Evolutionary conservation across 345 rosid genomes (phyloP), one percentile per base, ranked within the genome.

Genomic region (Bretschneidera sinensis): DNA sequence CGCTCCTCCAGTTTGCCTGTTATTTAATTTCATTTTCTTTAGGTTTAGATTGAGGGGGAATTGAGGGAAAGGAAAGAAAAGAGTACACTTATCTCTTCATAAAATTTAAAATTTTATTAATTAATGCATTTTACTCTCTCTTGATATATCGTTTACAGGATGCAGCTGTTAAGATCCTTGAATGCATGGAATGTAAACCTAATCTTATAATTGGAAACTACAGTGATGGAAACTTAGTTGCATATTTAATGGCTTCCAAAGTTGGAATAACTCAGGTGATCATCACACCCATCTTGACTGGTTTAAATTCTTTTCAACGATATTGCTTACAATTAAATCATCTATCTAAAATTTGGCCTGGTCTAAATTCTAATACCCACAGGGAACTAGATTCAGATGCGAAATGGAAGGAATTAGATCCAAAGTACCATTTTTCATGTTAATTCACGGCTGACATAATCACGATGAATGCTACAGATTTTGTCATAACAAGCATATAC

Each of bases 121-220:
- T n/a, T n/a, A n/a, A n/a, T n/a, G n/a, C n/a, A n/a, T n/a, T n/a
- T n/a, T n/a, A n/a, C n/a, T n/a, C n/a, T n/a, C n/a, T n/a, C n/a
- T n/a, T n/a, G 23, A 21, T 47, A 52, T 15, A 8, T 39, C 17
- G 17, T 15, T 54, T 52, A 0, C 58, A 91, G 89, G 97, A 89
- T 56, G 89, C 89, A 17, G 71, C 84, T 15, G 74, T 54, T 17
- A 85, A 80, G 81, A 70, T 92, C 67, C 81, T 85, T 25, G 83
- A 87, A 35, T 76, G 62, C 43, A 72, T 89, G 61, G 86, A 75
- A 9, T 72, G 94, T 55, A 87, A 89, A 55, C 98, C 98, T 5
- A 90, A 92, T 59, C 97, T 92, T 61, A 77, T 92, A 56, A 87
- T 92, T 0, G 98, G 98, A 58, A 92, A 92, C 82, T 92, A 89